These are phyloP conservation scores for Mycena floridula DNA, from an alignment of 768 basidiomycete species.

Conservation along the genomic window DNA sequence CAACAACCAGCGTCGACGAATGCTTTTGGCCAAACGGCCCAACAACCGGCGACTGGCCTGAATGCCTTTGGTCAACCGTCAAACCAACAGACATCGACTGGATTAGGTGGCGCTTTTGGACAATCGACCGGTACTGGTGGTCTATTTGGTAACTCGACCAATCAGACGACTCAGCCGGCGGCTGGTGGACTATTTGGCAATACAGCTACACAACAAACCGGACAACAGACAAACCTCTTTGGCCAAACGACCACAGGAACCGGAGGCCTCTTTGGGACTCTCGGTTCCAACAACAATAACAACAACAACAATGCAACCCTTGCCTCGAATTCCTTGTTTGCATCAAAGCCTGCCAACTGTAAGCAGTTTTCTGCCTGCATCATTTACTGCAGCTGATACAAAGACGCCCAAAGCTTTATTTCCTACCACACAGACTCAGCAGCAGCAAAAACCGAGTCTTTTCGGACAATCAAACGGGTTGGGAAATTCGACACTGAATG, in stretches of 20 bases:
- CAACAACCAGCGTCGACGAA: background rate
- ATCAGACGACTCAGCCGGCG: slow-evolving; percentile 15
- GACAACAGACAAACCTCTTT: slow-evolving; percentile 22
- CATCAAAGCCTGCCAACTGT: slow-evolving; percentile 7
- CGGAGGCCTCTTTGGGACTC: slow-evolving; percentile 19
- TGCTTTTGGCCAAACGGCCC: slow-evolving; percentile 1
- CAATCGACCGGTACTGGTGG: slow-evolving; percentile 10
- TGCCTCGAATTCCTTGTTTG: slow-evolving; percentile 17
- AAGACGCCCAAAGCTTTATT: slow-evolving; percentile 11
- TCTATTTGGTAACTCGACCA: slow-evolving; percentile 12
- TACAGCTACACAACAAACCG: slow-evolving; percentile 14
- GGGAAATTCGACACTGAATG: slow-evolving; percentile 17
- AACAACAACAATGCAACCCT: slow-evolving; percentile 10
- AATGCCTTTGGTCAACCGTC: slow-evolving; percentile 20
- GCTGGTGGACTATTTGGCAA: slow-evolving; percentile 20
- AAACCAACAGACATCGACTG: slow-evolving; percentile 12
- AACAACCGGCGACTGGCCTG: slow-evolving; percentile 17
- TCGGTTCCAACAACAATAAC: too few species aligned
- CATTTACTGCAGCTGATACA: slow-evolving; percentile 3
- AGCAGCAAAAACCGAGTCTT: slow-evolving; percentile 9
- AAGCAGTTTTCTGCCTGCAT: background rate
- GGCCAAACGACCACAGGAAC: slow-evolving; percentile 13
- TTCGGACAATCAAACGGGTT: slow-evolving; percentile 16
- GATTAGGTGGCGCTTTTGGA: slow-evolving; percentile 19
- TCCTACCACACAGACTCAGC: slow-evolving; percentile 8